These are phyloP conservation scores for Rossbeevera mucosa DNA, from an alignment of 768 basidiomycete genomes.

Conservation along the genomic window DNA sequence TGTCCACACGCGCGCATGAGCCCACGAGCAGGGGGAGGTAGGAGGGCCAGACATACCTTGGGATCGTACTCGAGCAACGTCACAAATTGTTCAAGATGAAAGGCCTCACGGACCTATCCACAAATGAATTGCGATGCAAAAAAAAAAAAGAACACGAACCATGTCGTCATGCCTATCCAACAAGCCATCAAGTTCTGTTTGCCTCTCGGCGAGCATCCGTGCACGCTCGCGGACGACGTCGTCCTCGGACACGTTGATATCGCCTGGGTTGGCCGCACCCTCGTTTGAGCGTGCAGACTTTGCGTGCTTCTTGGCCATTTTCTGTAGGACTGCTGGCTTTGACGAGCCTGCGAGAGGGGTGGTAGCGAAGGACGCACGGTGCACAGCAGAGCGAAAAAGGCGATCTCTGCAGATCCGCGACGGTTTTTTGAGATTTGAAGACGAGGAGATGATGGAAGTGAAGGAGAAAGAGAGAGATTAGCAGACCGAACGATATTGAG, in stretches of 20 bases:
- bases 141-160: slow-evolving; percentile 44
- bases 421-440: slow-evolving; percentile 61
- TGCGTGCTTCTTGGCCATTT: slow-evolving; percentile 23
- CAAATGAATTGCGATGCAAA: neutral
- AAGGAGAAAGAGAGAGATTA: neutral
- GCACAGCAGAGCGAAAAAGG: slow-evolving; percentile 7
- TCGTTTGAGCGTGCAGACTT: slow-evolving; percentile 3
- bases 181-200: slow-evolving; percentile 53
- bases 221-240: slow-evolving; percentile 35
- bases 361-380: neutral
- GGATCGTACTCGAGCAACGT: slow-evolving; percentile 78
- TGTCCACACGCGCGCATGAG: slow-evolving; percentile 25
- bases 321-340: neutral
- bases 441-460: slow-evolving; percentile 21
- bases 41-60: slow-evolving; percentile 13
- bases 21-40: neutral
- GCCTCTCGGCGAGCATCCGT: slow-evolving; percentile 53
- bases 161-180: slow-evolving; percentile 67
- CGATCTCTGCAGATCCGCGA: slow-evolving; percentile 65
- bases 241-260: slow-evolving; percentile 13
- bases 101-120: slow-evolving; percentile 73
- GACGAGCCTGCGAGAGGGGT: slow-evolving; percentile 4
- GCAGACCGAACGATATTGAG: slow-evolving; percentile 8
- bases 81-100: slow-evolving; percentile 82
- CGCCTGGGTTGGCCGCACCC: neutral